These are phyloP conservation scores for Plasmopara muralis DNA, from an alignment of 352 stramenopile species.

Conservation along the genomic window DNA sequence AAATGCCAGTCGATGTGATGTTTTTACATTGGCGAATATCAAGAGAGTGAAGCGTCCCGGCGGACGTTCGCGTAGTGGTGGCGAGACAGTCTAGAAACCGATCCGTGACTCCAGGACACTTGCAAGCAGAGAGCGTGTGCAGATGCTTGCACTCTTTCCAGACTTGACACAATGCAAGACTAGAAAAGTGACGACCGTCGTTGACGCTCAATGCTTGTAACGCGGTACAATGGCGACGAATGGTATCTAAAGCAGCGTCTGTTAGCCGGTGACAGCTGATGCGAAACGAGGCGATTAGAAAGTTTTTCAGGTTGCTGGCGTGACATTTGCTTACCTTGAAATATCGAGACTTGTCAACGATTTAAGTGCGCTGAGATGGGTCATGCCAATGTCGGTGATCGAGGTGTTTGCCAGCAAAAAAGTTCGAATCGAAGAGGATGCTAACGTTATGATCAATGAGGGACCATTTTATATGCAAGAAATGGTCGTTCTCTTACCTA, in stretches of 20 bases:
- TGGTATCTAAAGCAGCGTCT: conserved; percentile 38
- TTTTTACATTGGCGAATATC: conserved; percentile 61
- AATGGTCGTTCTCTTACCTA: not conserved
- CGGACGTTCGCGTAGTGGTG: conserved; percentile 32
- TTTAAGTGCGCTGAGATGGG: conserved; percentile 23
- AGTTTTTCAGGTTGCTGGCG: not conserved
- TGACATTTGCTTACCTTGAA: conserved; percentile 14
- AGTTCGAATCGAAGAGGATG: conserved; percentile 7
- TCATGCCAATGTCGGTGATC: conserved; percentile 25
- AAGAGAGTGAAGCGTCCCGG: conserved; percentile 24
- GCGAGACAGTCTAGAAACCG: conserved; percentile 48
- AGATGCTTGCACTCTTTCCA: conserved; percentile 57
- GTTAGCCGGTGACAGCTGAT: conserved; percentile 40
- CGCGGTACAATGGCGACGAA: conserved; percentile 36
- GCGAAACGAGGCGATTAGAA: conserved; percentile 1
- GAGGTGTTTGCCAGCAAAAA: conserved; percentile 25
- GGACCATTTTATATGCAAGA: not conserved
- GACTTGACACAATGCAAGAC: conserved; percentile 33
- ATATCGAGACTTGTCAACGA: conserved; percentile 23
- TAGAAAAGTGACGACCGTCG: conserved; percentile 59
- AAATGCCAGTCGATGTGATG: conserved; percentile 53
- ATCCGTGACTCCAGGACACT: conserved; percentile 46
- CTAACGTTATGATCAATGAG: not conserved
- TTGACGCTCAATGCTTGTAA: conserved; percentile 46
- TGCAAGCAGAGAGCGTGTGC: conserved; percentile 35